These are phyloP conservation scores for Comarum palustre DNA, from an alignment of 306 rosid genomes.

Conservation along the genomic window DNA sequence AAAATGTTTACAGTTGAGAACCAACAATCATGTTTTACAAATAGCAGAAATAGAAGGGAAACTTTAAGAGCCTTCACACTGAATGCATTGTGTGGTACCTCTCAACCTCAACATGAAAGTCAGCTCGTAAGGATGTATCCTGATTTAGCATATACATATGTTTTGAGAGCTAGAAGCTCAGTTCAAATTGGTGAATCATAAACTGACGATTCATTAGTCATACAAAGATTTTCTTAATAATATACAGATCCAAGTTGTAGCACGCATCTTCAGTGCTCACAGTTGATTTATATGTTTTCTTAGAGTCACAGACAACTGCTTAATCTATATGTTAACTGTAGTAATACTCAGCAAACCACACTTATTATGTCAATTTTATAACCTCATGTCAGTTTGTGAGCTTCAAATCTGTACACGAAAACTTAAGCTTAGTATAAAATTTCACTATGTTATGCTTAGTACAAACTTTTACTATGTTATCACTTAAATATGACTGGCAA, in stretches of 20 bases:
- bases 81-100: not conserved
- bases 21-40: not conserved
- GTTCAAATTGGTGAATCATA: not conserved
- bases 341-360: not conserved
- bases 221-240: not conserved
- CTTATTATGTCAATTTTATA: not conserved
- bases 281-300: not conserved
- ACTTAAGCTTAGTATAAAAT: not conserved
- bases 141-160: no score
- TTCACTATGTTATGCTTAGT: not conserved
- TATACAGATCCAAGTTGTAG: not conserved
- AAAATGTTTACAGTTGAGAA: not conserved
- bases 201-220: not conserved
- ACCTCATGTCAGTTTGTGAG: not conserved
- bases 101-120: not conserved
- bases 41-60: no score
- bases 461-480: not conserved
- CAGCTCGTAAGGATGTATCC: not conserved
- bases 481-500: not conserved
- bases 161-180: not conserved
- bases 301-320: not conserved
- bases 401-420: not conserved
- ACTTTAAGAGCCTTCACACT: not conserved
- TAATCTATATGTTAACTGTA: not conserved
- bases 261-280: not conserved